A percentile compares a stretch with the other conserved stretches of the same genome.
phyloP scores from a whole-genome alignment of 2,329 filamentous ascomycete genomes.

The Xylaria sp. region DNA sequence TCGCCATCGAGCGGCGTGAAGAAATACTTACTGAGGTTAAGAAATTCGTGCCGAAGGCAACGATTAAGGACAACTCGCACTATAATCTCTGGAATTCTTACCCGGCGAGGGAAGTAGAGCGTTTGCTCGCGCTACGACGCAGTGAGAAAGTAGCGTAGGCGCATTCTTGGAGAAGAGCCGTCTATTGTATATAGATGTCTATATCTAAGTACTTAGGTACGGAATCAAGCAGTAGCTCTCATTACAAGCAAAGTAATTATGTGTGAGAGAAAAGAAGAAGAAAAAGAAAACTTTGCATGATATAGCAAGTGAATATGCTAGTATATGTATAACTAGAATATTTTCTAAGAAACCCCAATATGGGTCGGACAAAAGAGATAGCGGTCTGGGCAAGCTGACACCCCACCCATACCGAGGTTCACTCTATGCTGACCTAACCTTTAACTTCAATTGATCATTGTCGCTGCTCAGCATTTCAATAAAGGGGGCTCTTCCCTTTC shows the following conservation, averaged over 20 bases:
- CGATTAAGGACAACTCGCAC: background rate
- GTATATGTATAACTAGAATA: background rate
- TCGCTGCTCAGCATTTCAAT: background rate
- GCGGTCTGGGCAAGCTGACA: background rate
- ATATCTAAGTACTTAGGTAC: no score
- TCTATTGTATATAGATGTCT: background rate
- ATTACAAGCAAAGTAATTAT: background rate
- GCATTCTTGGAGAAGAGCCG: background rate
- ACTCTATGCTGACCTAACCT: background rate
- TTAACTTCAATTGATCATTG: background rate
- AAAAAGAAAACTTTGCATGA: background rate
- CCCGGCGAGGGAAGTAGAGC: slow-evolving; percentile 24
- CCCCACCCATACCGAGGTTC: background rate
- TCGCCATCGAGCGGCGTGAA: background rate
- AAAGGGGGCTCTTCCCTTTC: background rate
- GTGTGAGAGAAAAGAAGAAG: background rate
- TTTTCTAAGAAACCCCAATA: background rate
- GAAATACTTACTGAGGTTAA: slow-evolving; percentile 9
- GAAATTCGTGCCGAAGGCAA: slow-evolving; percentile 28
- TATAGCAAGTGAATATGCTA: background rate
- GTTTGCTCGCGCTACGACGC: slow-evolving; percentile 20
- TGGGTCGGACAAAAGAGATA: background rate
- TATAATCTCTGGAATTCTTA: slow-evolving; percentile 13
- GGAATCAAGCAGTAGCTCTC: background rate
- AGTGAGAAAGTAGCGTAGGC: background rate